Evolutionary conservation across 2,329 filamentous ascomycete species (phyloP), one percentile per base, ranked within the genome.

Genomic region (Clarireedia paspali): DNA sequence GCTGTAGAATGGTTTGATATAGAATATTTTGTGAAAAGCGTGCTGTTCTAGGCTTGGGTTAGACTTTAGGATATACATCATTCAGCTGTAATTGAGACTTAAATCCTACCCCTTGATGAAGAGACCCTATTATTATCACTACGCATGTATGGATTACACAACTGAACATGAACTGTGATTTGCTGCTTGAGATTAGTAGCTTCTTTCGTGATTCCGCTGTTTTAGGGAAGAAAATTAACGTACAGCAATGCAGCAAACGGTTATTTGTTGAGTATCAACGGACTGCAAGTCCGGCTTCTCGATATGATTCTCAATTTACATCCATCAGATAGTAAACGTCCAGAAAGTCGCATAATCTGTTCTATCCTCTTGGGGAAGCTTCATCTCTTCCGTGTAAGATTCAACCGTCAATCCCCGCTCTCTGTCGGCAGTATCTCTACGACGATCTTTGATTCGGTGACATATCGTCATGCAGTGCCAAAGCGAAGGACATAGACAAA

Each of bases 271-370:
- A 17, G 2, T 42, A 42, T 42, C 39, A 12, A 34, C 9, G 10
- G 30, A 34, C 10, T 14, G 30, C 10, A 12, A 9, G 30, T 34
- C 30, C 10, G 3, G 46, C 24, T 27, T 27, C 10, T 12, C 9
- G n/a, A 20, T 6, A 17, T 4, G 3, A 6, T 17, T 27, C 6
- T n/a, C 15, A 17, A 34, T 12, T 12, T 34, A 34, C 7, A 4
- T 5, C 38, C 10, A 39, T 68, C 70, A 80, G 38, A 79, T 63
- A 6, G 76, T 80, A 62, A 79, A 80, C 57, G 77, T 72, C 70
- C 78, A 81, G 65, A 78, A 80, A 24, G 73, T 76, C 50, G 81
- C 81, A 57, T 76, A 70, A 64, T 85, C 82, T 7, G 81, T 82
- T 56, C 74, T 72, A 59, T 83, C 74, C 34, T 74, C 70, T 71